Evolutionary conservation across 441 rosid species (phyloP).

Genomic region (Populus hybrid): DNA sequence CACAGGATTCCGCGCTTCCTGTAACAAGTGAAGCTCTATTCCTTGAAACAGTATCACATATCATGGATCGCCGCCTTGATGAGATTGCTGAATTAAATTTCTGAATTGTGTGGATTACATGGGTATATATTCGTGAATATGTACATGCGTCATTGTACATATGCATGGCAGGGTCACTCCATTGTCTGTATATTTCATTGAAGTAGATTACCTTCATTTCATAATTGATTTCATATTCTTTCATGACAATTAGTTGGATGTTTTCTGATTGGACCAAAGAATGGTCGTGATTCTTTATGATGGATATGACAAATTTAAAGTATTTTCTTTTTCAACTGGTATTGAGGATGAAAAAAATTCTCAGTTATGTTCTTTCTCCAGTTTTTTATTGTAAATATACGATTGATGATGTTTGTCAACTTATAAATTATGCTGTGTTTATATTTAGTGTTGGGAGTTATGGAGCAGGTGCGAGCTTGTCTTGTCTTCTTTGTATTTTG

Average conservation of each 20-base stretch:
- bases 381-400: no score
- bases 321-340: background rate
- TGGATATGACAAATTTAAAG: background rate
- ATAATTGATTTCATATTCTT: slow-evolving; percentile 17
- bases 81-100: slow-evolving; percentile 27
- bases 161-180: slow-evolving; percentile 5
- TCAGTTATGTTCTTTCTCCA: background rate
- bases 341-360: background rate
- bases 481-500: no score
- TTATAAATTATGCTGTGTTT: no score
- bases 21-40: slow-evolving; percentile 43
- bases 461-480: no score
- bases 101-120: slow-evolving; percentile 11
- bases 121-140: slow-evolving; percentile 5
- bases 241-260: background rate
- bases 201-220: slow-evolving; percentile 1
- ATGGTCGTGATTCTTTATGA: background rate
- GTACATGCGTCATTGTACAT: slow-evolving; percentile 7
- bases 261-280: slow-evolving; percentile 6
- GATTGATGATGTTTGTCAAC: no score
- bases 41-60: slow-evolving; percentile 35
- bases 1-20: slow-evolving; percentile 44
- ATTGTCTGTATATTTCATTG: slow-evolving; percentile 3
- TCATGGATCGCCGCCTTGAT: slow-evolving; percentile 47
- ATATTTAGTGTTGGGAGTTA: no score